Evolutionary conservation across 2,329 filamentous ascomycete species (phyloP).

Genomic region (Trichoderma citrinoviride): DNA sequence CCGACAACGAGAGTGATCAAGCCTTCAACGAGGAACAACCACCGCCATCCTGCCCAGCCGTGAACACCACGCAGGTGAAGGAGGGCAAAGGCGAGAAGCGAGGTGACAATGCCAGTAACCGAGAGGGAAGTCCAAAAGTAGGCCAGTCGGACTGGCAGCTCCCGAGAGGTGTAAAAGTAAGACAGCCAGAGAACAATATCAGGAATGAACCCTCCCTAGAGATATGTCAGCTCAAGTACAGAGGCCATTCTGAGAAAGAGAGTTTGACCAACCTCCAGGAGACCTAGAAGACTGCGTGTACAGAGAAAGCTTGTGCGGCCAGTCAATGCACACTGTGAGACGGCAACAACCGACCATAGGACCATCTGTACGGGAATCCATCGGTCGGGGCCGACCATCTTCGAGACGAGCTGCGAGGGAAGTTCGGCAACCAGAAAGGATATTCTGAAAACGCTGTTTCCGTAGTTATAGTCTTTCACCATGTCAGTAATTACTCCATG

Average conservation of each 20-base stretch:
- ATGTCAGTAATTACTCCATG: neutral
- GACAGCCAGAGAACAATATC: constrained; percentile 13
- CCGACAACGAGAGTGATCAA: constrained; percentile 3
- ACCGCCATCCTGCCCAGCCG: constrained; percentile 10
- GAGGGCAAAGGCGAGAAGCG: neutral
- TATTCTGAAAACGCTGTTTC: constrained; percentile 4
- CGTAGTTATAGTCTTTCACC: constrained; percentile 4
- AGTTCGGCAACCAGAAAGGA: constrained; percentile 9
- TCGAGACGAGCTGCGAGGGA: constrained; percentile 7
- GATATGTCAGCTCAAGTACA: neutral
- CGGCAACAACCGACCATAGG: constrained; percentile 6
- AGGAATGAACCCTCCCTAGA: constrained; percentile 8
- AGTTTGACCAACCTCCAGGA: neutral
- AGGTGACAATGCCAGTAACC: neutral
- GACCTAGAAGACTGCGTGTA: constrained; percentile 1
- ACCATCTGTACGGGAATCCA: constrained; percentile 17
- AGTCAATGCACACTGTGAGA: constrained; percentile 1
- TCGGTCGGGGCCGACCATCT: constrained; percentile 10
- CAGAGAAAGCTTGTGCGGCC: constrained; percentile 14
- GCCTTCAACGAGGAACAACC: constrained; percentile 11
- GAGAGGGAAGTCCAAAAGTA: constrained; percentile 17
- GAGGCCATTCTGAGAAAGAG: neutral
- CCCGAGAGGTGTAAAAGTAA: constrained; percentile 10
- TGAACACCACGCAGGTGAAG: constrained; percentile 5
- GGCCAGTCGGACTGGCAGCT: constrained; percentile 3